These are phyloP conservation scores for Irpex sp. DNA, from an alignment of 1,284 basidiomycete genomes.

Conservation along the genomic window DNA sequence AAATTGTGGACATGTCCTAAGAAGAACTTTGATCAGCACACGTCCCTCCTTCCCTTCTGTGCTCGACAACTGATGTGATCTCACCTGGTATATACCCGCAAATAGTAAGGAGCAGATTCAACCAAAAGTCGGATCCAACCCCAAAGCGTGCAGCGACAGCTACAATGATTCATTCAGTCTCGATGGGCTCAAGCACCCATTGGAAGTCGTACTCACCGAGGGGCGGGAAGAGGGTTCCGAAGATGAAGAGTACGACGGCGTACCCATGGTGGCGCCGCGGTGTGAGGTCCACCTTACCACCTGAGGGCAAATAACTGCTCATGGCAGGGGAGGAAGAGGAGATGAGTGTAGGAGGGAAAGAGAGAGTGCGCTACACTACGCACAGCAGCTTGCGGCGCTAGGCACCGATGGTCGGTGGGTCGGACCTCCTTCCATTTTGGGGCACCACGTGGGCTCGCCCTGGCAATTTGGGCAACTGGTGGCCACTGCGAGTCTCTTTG, in stretches of 20 bases:
- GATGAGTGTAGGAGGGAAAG: not conserved
- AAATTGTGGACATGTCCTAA: constrained; percentile 83
- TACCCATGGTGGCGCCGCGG: constrained; percentile 82
- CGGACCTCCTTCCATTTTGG: not conserved
- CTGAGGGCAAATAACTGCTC: constrained; percentile 21
- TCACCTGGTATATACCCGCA: constrained; percentile 88
- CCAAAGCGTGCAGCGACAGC: constrained; percentile 96
- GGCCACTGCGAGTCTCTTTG: not conserved
- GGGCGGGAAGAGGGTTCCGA: constrained; percentile 83
- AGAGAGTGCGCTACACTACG: not conserved
- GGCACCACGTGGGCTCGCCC: not conserved
- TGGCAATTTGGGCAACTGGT: not conserved
- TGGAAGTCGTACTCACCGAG: constrained; percentile 53
- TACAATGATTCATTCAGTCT: constrained; percentile 27
- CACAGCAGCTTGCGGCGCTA: too few relatives aligned
- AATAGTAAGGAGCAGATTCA: constrained; percentile 88
- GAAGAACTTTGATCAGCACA: constrained; percentile 1
- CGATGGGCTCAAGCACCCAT: not conserved
- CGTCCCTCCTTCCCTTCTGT: not conserved
- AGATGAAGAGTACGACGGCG: constrained; percentile 75
- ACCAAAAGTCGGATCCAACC: constrained; percentile 88
- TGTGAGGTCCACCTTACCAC: constrained; percentile 56
- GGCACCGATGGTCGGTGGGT: not conserved
- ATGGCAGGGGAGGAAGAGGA: constrained; percentile 12
- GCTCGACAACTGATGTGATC: constrained; percentile 19